Evolutionary conservation across 2,329 filamentous ascomycete genomes (phyloP).

Genomic region (Hymenoscyphus salicellus): DNA sequence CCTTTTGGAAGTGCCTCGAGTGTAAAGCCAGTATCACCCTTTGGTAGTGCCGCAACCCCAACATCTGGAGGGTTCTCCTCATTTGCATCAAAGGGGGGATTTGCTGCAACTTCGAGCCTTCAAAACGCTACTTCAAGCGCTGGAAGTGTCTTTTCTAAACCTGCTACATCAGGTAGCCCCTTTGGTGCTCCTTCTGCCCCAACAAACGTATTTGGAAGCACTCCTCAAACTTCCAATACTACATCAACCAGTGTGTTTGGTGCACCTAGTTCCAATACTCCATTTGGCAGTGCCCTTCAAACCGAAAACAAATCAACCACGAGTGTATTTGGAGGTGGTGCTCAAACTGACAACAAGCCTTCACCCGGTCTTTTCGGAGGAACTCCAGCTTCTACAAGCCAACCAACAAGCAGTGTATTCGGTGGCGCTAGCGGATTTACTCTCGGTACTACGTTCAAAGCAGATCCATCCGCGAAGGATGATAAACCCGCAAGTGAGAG

Average conservation of each 20-base stretch:
- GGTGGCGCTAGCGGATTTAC: constrained; percentile 25
- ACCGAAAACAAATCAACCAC: constrained; percentile 21
- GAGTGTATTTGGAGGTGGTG: constrained; percentile 32
- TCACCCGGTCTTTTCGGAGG: constrained; percentile 20
- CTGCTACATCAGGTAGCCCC: constrained; percentile 28
- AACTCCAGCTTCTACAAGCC: constrained; percentile 40
- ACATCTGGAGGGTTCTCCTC: constrained; percentile 50
- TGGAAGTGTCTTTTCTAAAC: constrained; percentile 33
- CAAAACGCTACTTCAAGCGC: constrained; percentile 29
- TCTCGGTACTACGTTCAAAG: constrained; percentile 39
- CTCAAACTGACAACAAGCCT: constrained; percentile 37
- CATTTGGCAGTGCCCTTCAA: constrained; percentile 6
- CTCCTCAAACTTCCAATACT: not conserved
- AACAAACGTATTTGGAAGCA: constrained; percentile 12
- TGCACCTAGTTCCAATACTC: constrained; percentile 2
- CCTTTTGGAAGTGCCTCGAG: constrained; percentile 34
- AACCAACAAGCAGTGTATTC: constrained; percentile 13
- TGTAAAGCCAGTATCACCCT: constrained; percentile 39
- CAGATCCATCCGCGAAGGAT: constrained; percentile 53
- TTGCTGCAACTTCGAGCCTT: constrained; percentile 39
- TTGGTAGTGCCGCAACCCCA: constrained; percentile 34
- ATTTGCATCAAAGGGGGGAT: constrained; percentile 55
- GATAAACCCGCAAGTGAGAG: constrained; percentile 47
- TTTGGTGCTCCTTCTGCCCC: constrained; percentile 32
- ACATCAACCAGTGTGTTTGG: constrained; percentile 5